phyloP scores from a whole-genome alignment of 192 early-diverging fungal genomes.

The Coemansia sp. region DNA sequence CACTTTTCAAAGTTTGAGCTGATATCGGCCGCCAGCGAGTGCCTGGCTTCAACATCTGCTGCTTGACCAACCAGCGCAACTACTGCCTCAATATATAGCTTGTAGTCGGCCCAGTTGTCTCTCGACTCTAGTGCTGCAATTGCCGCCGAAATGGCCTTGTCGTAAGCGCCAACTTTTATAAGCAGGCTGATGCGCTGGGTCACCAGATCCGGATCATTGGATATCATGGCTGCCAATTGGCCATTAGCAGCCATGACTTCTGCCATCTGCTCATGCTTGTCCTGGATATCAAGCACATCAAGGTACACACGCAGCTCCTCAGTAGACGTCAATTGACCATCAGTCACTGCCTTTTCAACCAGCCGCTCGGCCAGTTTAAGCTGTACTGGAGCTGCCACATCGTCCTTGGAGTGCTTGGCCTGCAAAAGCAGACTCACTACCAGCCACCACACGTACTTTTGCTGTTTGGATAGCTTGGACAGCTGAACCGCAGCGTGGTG shows the following conservation, averaged over 20 bases:
- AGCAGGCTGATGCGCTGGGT: constrained; percentile 60
- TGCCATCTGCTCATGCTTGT: constrained; percentile 63
- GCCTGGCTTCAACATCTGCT: neutral
- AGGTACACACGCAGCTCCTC: constrained; percentile 83
- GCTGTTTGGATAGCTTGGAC: constrained; percentile 74
- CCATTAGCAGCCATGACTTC: constrained; percentile 58
- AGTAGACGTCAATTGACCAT: constrained; percentile 62
- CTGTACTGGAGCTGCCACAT: constrained; percentile 53
- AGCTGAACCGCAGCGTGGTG: constrained; percentile 73
- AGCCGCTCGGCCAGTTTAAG: constrained; percentile 79
- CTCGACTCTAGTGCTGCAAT: constrained; percentile 41
- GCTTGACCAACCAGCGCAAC: constrained; percentile 5
- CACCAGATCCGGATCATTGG: constrained; percentile 73
- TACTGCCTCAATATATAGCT: constrained; percentile 36
- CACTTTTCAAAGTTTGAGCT: constrained; percentile 22
- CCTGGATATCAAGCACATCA: constrained; percentile 68
- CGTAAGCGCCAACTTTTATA: constrained; percentile 54
- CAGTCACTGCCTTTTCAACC: constrained; percentile 72
- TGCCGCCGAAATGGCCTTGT: constrained; percentile 50
- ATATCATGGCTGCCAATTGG: constrained; percentile 62
- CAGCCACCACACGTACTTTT: constrained; percentile 83
- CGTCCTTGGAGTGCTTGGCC: constrained; percentile 44
- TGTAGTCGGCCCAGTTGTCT: constrained; percentile 54
- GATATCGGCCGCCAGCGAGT: neutral
- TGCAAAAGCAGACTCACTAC: constrained; percentile 74